Evolutionary conservation across 768 basidiomycete species (phyloP), one percentile per base, ranked within the genome.

Genomic region (Tylopilus intermedius): DNA sequence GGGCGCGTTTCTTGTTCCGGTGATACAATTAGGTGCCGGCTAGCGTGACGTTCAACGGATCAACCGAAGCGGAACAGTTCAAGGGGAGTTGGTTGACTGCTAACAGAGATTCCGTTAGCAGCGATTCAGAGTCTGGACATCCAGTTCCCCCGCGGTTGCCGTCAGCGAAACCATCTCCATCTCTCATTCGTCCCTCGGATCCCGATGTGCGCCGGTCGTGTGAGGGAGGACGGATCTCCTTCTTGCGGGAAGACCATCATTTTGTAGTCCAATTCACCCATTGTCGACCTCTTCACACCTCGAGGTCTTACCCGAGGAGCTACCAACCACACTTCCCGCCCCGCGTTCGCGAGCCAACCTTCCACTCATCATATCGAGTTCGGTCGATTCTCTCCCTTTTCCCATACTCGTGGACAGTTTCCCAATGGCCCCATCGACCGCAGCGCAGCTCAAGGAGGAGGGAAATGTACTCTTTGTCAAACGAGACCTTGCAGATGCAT

Each of bases 41-140:
- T 41, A 21, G 44, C 62, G 5, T 45, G 54, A 5, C 57, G 46
- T 5, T 51, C 50, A 13, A 61, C 50, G 56, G 58, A 46, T 45
- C 67, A 10, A 75, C 77, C 13, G 80, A 79, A 8, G 82, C 82
- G 6, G 72, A 74, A 50, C 73, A 65, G 53, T 71, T 84, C 61
- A 83, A 81, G 63, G 68, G 75, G 42, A 73, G 75, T 48, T 84
- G 81, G 81, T 70, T 79, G 55, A 70, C 73, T 2, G 70, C 64
- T 54, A 76, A 79, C 55, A 62, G 59, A 24, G 37, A 53, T 3
- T 45, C 50, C 8, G 64, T 66, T 27, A 55, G 56, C 4, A 66
- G 24, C 54, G 53, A 47, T 69, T 75, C 66, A 3, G 68, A 51
- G 13, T 32, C 15, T 11, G 50, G 3, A 4, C 45, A 41, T 8